A percentile compares a stretch with the other conserved stretches of the same genome.
Evolutionary conservation across 108 stramenopile species (phyloP).

Genomic region (Aurantiochytrium sp.): DNA sequence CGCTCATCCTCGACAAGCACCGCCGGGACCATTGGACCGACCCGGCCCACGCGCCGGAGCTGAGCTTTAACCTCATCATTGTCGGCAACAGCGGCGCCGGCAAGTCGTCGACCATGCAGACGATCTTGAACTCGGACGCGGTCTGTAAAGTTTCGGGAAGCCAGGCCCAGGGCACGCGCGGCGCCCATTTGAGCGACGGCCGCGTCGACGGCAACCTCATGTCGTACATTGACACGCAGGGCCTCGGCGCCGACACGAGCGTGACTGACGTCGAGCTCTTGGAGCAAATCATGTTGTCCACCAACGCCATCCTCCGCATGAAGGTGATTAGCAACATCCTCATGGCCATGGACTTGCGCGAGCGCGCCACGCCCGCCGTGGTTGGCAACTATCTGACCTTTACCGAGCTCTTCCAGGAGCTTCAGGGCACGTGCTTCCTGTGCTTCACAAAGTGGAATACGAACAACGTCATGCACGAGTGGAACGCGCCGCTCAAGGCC

Average conservation of each 20-base stretch:
- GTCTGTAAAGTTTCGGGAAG: background rate
- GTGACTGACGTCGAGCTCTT: background rate
- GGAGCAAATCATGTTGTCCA: background rate
- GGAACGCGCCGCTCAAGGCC: background rate
- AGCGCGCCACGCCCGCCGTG: background rate
- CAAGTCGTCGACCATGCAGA: constrained; percentile 11
- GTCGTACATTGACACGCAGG: constrained; percentile 16
- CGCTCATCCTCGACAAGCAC: background rate
- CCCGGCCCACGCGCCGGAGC: background rate
- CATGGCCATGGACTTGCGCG: constrained; percentile 14
- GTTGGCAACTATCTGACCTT: background rate
- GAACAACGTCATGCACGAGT: constrained; percentile 13
- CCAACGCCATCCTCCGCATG: background rate
- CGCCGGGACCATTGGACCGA: background rate
- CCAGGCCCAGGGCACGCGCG: constrained; percentile 5
- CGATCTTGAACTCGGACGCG: background rate
- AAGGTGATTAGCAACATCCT: constrained; percentile 6
- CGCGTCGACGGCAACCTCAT: background rate
- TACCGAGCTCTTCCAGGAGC: background rate
- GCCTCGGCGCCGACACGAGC: background rate
- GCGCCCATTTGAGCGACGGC: background rate
- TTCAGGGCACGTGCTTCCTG: background rate
- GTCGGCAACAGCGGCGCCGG: background rate
- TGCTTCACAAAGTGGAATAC: constrained; percentile 23
- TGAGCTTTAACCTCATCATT: background rate